phyloP scores from a whole-genome alignment of 257 asterid genomes.

The Nicotiana tomentosiformis region DNA sequence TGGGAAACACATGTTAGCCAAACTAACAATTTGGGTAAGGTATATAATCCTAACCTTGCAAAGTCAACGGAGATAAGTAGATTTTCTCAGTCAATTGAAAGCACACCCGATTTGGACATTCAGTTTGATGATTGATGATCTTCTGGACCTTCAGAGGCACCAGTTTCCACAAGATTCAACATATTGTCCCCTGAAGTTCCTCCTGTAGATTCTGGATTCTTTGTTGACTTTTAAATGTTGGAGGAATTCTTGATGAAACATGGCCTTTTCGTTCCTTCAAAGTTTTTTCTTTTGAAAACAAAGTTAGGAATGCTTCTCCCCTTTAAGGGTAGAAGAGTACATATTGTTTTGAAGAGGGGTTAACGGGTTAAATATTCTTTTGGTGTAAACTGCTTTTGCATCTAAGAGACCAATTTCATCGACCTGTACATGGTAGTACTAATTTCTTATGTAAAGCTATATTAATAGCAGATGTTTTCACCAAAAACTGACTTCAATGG shows the following conservation, averaged over 20 bases:
- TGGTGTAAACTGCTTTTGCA: not conserved
- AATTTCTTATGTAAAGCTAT: not conserved
- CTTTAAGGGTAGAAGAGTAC: not conserved
- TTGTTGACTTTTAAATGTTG: slow-evolving; percentile 25
- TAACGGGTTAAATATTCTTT: not conserved
- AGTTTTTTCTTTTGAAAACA: not conserved
- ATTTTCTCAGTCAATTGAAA: slow-evolving; percentile 24
- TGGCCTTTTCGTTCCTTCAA: not conserved
- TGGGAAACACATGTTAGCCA: slow-evolving; percentile 24
- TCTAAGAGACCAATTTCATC: not conserved
- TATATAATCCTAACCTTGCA: not conserved
- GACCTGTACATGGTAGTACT: not conserved
- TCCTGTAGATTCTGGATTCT: slow-evolving; percentile 28
- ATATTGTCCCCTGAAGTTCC: slow-evolving; percentile 38
- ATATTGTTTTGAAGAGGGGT: slow-evolving; percentile 5
- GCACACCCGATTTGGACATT: slow-evolving; percentile 19
- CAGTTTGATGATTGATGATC: slow-evolving; percentile 33
- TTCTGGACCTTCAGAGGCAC: slow-evolving; percentile 20
- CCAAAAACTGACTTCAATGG: not conserved
- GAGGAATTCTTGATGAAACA: not conserved
- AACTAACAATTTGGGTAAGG: slow-evolving; percentile 21
- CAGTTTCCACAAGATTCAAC: slow-evolving; percentile 19
- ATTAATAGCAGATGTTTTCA: not conserved
- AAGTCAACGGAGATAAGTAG: slow-evolving; percentile 15
- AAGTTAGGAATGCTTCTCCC: not conserved